A percentile compares a stretch with the other conserved stretches of the same genome.
phyloP scores from a whole-genome alignment of 495 filamentous ascomycete species.

The Daldinia loculata region DNA sequence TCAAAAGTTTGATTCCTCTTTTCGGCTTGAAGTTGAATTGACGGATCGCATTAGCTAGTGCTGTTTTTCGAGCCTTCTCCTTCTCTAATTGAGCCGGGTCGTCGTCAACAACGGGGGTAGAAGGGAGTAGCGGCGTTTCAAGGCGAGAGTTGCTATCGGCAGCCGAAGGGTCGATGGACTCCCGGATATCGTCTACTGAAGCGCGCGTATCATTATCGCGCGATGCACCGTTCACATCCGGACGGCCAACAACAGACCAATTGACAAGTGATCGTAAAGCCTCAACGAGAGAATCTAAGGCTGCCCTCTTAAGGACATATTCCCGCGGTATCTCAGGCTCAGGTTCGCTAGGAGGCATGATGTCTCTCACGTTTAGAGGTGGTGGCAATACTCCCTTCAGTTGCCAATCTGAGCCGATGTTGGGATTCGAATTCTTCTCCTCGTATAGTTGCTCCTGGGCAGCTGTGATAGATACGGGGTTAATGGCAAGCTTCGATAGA shows the following conservation, averaged over 20 bases:
- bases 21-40: slow-evolving; percentile 99
- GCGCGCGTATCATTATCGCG: slow-evolving; percentile 64
- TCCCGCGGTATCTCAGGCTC: slow-evolving; percentile 81
- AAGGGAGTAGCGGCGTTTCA: slow-evolving; percentile 71
- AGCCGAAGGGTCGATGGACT: slow-evolving; percentile 77
- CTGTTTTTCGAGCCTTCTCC: slow-evolving; percentile 92
- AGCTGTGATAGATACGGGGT: slow-evolving; percentile 74
- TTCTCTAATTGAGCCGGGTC: slow-evolving; percentile 92
- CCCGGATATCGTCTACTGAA: slow-evolving; percentile 78
- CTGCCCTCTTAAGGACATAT: slow-evolving; percentile 85
- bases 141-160: slow-evolving; percentile 58
- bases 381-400: slow-evolving; percentile 84
- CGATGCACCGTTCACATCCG: slow-evolving; percentile 61
- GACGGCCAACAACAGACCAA: slow-evolving; percentile 75
- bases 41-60: slow-evolving; percentile 83
- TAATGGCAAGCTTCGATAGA: slow-evolving; percentile 80
- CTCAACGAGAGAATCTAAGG: slow-evolving; percentile 86
- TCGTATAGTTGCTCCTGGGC: slow-evolving; percentile 85
- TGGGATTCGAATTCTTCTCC: slow-evolving; percentile 72
- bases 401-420: slow-evolving; percentile 76
- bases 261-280: slow-evolving; percentile 88
- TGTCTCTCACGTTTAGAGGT: slow-evolving; percentile 79
- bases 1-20: slow-evolving; percentile 82
- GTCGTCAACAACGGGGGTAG: slow-evolving; percentile 82
- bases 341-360: slow-evolving; percentile 65